These are phyloP conservation scores for Porosira glacialis DNA, from an alignment of 352 stramenopile species.

Conservation along the genomic window DNA sequence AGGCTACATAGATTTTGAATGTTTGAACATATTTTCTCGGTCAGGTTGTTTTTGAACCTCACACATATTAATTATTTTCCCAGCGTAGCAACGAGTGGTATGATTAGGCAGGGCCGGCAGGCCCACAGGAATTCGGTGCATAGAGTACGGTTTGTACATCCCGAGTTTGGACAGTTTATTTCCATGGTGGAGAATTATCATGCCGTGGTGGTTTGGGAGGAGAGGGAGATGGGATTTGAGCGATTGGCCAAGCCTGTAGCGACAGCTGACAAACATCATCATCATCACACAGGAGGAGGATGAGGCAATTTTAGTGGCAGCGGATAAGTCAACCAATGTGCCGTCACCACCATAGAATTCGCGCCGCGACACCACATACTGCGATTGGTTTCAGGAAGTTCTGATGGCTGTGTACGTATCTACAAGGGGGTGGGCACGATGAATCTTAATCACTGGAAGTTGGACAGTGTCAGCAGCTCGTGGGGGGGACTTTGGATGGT, in stretches of 20 bases:
- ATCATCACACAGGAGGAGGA: too few relatives aligned
- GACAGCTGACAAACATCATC: slow-evolving; percentile 23
- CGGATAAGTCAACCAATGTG: too few relatives aligned
- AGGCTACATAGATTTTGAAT: too few relatives aligned
- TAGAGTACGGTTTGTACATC: slow-evolving; percentile 91
- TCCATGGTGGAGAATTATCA: slow-evolving; percentile 91
- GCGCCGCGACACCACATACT: slow-evolving; percentile 89
- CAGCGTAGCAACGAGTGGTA: too few relatives aligned
- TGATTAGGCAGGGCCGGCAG: slow-evolving; percentile 70
- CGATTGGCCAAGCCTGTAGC: slow-evolving; percentile 28
- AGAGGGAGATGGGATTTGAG: slow-evolving; percentile 64
- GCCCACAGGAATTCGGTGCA: slow-evolving; percentile 89
- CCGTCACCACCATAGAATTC: slow-evolving; percentile 94
- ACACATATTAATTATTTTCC: too few relatives aligned
- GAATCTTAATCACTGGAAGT: slow-evolving; percentile 92
- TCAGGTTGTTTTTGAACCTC: too few relatives aligned
- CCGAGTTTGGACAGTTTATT: slow-evolving; percentile 93
- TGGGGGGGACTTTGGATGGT: slow-evolving; percentile 19
- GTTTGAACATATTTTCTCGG: too few relatives aligned
- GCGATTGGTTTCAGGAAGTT: slow-evolving; percentile 87
- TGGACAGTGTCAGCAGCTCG: slow-evolving; percentile 77
- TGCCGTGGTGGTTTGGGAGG: slow-evolving; percentile 93
- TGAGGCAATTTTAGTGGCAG: too few relatives aligned
- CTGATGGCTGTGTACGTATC: slow-evolving; percentile 92
- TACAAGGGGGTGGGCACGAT: slow-evolving; percentile 93